phyloP scores from a whole-genome alignment of 2,329 filamentous ascomycete species.

The Talaromyces marneffei region DNA sequence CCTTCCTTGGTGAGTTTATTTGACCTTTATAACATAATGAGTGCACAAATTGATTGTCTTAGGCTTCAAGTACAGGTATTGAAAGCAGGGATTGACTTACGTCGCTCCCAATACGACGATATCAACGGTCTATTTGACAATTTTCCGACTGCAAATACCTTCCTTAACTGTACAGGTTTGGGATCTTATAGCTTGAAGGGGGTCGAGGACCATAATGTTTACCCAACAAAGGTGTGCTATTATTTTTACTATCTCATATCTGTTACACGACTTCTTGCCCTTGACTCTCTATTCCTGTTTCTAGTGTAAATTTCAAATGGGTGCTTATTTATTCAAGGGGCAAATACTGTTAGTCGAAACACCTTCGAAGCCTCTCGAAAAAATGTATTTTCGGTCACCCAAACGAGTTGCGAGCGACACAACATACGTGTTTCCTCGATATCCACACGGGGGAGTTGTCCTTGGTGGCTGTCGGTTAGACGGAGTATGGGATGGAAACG shows the following conservation, averaged over 20 bases:
- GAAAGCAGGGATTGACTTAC: neutral
- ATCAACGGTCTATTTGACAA: neutral
- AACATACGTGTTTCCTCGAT: slow-evolving; percentile 4
- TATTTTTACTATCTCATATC: neutral
- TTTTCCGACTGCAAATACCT: neutral
- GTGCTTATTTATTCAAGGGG: neutral
- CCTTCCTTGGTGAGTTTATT: neutral
- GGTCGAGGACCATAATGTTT: neutral
- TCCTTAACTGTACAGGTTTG: slow-evolving; percentile 1
- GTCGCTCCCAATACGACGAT: neutral
- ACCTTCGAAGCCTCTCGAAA: neutral
- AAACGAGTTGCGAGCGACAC: neutral
- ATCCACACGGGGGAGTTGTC: neutral
- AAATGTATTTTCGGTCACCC: slow-evolving; percentile 1
- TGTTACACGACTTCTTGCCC: neutral
- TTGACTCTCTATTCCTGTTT: too few relatives aligned
- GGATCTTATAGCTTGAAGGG: neutral
- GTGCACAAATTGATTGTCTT: neutral
- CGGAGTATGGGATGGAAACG: slow-evolving; percentile 27
- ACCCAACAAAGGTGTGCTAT: slow-evolving; percentile 1
- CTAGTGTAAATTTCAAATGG: too few relatives aligned
- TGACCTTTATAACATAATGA: neutral
- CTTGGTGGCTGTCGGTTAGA: slow-evolving; percentile 1
- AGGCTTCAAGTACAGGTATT: neutral
- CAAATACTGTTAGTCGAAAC: slow-evolving; percentile 2